Conservation (phyloP, 2,329 filamentous ascomycete genomes). For the Paraphaeosphaeria sporulosa region DNA sequence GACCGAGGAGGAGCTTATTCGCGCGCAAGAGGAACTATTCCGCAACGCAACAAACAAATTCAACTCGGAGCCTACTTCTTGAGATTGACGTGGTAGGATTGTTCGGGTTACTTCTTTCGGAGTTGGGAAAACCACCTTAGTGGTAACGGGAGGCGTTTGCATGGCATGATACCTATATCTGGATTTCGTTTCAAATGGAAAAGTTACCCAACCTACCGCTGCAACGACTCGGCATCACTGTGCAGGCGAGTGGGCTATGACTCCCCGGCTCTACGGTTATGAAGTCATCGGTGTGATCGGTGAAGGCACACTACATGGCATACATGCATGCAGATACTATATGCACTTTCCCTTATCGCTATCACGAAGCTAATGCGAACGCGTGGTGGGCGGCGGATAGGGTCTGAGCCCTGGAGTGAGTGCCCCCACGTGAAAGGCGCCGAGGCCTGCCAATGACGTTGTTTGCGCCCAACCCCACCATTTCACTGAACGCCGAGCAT, state of each 20-base stretch:
- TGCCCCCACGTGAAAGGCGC: not conserved
- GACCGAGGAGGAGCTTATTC: slow-evolving; percentile 86
- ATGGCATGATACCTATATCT: slow-evolving; percentile 9
- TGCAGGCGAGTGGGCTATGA: not conserved
- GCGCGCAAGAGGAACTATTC: slow-evolving; percentile 91
- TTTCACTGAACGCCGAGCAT: slow-evolving; percentile 28
- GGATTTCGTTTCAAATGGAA: slow-evolving; percentile 2
- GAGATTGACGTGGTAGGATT: slow-evolving; percentile 11
- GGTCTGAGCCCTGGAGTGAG: slow-evolving; percentile 8
- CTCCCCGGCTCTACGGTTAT: not conserved
- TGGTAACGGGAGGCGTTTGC: slow-evolving; percentile 12
- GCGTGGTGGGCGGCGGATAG: not conserved
- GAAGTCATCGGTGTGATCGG: slow-evolving; percentile 10
- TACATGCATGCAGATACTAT: slow-evolving; percentile 1
- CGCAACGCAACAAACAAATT: slow-evolving; percentile 79
- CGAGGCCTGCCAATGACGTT: slow-evolving; percentile 27
- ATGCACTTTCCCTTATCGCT: slow-evolving; percentile 9
- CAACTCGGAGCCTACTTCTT: slow-evolving; percentile 59
- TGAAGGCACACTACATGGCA: slow-evolving; percentile 1
- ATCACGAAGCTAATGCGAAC: slow-evolving; percentile 5
- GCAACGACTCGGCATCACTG: not conserved
- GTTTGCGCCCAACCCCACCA: slow-evolving; percentile 28
- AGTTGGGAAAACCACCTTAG: slow-evolving; percentile 30
- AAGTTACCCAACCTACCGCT: not conserved
- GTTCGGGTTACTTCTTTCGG: slow-evolving; percentile 21